Evolutionary conservation across 2,329 filamentous ascomycete species (phyloP), one percentile per base, ranked within the genome.

Genomic region (Decorospora gaudefroyi): DNA sequence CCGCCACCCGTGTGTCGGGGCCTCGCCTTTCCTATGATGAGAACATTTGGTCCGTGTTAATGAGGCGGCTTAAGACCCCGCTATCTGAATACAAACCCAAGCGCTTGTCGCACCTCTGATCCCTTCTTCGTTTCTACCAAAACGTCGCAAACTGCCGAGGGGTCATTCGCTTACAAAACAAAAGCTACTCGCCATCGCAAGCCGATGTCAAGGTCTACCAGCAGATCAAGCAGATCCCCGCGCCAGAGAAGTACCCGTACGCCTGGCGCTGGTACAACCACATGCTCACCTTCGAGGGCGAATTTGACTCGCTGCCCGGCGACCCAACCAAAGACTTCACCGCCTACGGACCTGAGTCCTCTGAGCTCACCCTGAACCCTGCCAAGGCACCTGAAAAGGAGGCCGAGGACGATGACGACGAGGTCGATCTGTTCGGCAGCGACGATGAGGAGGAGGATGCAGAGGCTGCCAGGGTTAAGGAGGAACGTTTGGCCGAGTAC

Each of bases 261-360:
- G 90, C 87, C 70, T 90, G 89, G 71, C 87, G 93, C 76, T 99
- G 93, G 93, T 96, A 96, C 85, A 96, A 95, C 84, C 92, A 99
- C 84, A 89, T 96, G 72, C 84, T 88, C 74, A 87, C 88, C 65
- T 96, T 88, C 79, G 86, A 95, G 82, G 81, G 87, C 62, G 92
- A 97, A 76, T 97, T 97, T 80, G 80, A 87, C 67, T 87, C 85
- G 57, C 88, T 99, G 38, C 83, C 90, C 47, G 93, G 93, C 74
- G 92, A 97, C 78, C 83, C 91, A 64, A 87, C 87, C 74, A 90
- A 93, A 81, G 80, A 86, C 61, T 88, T 86, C 80, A 91, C 88
- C 66, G 82, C 86, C 72, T 97, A 97, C 78, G 93, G 93, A 68
- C 93, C 93, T 57, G 91, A 95, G 67, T 79, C 78, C 54, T 74